These are phyloP conservation scores for Zymoseptoria brevis DNA, from an alignment of 2,329 filamentous ascomycete genomes.

Conservation along the genomic window DNA sequence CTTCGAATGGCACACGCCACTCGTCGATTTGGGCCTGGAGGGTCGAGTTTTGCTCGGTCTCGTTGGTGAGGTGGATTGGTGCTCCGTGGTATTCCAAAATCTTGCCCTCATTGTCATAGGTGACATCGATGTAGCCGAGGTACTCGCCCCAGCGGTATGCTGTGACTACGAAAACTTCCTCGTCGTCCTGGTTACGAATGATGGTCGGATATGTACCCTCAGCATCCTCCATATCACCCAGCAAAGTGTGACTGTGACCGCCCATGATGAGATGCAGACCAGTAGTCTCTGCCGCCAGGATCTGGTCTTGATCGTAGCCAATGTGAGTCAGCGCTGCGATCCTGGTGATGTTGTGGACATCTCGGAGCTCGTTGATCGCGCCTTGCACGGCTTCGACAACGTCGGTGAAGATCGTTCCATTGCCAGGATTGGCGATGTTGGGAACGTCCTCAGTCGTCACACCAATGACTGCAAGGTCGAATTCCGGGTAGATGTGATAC, in stretches of 20 bases:
- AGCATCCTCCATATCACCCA: slow-evolving; percentile 52
- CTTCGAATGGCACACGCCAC: slow-evolving; percentile 56
- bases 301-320: slow-evolving; percentile 56
- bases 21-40: slow-evolving; percentile 51
- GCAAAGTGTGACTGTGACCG: slow-evolving; percentile 50
- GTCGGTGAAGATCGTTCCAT: slow-evolving; percentile 52
- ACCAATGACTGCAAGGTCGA: slow-evolving; percentile 55
- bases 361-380: slow-evolving; percentile 54
- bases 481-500: slow-evolving; percentile 56
- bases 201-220: slow-evolving; percentile 58
- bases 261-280: slow-evolving; percentile 63
- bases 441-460: slow-evolving; percentile 55
- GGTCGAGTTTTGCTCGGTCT: slow-evolving; percentile 48
- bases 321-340: slow-evolving; percentile 62
- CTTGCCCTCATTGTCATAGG: slow-evolving; percentile 53
- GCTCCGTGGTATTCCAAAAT: slow-evolving; percentile 56
- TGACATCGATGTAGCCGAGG: slow-evolving; percentile 59
- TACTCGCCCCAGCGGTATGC: slow-evolving; percentile 63
- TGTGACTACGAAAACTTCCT: slow-evolving; percentile 62
- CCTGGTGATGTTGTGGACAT: slow-evolving; percentile 54
- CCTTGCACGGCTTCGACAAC: slow-evolving; percentile 51
- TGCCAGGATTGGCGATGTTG: slow-evolving; percentile 51
- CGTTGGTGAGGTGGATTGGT: slow-evolving; percentile 57
- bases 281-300: slow-evolving; percentile 51
- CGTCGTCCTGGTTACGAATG: slow-evolving; percentile 50